Evolutionary conservation across 352 stramenopile genomes (phyloP).

Genomic region (Elongisporangium undulatum): DNA sequence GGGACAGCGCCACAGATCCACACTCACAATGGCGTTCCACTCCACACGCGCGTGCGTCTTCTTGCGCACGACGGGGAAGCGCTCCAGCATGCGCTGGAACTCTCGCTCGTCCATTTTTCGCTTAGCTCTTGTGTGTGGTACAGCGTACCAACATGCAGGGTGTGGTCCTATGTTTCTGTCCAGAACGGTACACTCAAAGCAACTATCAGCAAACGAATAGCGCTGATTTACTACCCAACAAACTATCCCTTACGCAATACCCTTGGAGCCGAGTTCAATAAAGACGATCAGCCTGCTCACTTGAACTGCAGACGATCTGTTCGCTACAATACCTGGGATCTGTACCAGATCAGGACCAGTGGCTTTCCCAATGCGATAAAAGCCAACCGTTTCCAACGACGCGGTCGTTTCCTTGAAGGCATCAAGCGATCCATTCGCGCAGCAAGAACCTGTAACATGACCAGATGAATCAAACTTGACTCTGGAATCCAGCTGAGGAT

Average conservation of each 20-base stretch:
- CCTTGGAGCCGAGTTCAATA: background rate
- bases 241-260: background rate
- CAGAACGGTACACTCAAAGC: background rate
- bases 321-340: background rate
- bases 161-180: background rate
- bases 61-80: slow-evolving; percentile 76
- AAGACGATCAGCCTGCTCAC: background rate
- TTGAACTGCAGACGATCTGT: background rate
- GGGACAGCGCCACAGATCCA: background rate
- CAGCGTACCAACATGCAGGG: background rate
- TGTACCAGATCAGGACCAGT: background rate
- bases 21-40: slow-evolving; percentile 69
- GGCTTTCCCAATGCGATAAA: background rate
- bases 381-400: background rate
- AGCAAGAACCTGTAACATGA: background rate
- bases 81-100: slow-evolving; percentile 63
- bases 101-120: slow-evolving; percentile 65
- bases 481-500: background rate
- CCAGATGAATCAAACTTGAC: background rate
- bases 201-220: background rate
- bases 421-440: background rate
- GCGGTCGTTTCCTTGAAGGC: background rate
- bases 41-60: slow-evolving; percentile 73
- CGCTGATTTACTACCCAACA: background rate
- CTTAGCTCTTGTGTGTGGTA: background rate